Base-by-base conservation (phyloP, 192 early-diverging fungal species). In the Coemansia sp. region DNA sequence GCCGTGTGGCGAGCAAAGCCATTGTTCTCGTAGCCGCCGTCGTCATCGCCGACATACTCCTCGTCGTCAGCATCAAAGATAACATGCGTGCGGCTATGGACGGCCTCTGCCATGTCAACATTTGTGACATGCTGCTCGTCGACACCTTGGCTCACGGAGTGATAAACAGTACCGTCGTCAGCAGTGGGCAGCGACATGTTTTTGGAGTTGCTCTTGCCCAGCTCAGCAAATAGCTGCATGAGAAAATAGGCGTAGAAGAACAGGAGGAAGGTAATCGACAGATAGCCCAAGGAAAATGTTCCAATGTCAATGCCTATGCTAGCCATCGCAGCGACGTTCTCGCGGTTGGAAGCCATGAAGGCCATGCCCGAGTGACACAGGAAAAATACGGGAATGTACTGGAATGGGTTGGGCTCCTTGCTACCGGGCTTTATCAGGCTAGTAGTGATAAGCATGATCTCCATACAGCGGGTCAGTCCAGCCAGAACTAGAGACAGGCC, bases 331-430 rank as follows among this genome's bases (percentile, higher is more conserved):
- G 37, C 38, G 10, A 90, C 65, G 61, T 84, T 87, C 61, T 90
- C 81, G 66, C 80, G 84, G 63, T 87, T 88, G 21, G 87, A 85
- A 15, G 85, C 77, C 89, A 90, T 90, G 59, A 90, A 90, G 32
- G 83, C 61, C 25, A 89, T 69, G 42, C 89, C 89, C 41, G 88
- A 85, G 51, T 89, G 73, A 29, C 86, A 82, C 63, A 90, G 67
- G 63, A 83, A 79, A 57, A 84, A 84, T 8, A 76, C 77, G 8
- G 82, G 69, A 6, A 84, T 63, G 72, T 78, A 80, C 73, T 78
- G 80, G 74, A 84, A 84, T 29, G 80, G 81, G 34, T 86, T 78
- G 9, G 75, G 72, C 50, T 77, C 63, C 55, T 67, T 68, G 51
- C 42, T 27, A 55, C 58, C 53, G 5, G 65, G 41, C 29, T 53